Evolutionary conservation across 108 stramenopile species (phyloP), one percentile per base, ranked within the genome.

Genomic region (Stephanodiscus triporus): DNA sequence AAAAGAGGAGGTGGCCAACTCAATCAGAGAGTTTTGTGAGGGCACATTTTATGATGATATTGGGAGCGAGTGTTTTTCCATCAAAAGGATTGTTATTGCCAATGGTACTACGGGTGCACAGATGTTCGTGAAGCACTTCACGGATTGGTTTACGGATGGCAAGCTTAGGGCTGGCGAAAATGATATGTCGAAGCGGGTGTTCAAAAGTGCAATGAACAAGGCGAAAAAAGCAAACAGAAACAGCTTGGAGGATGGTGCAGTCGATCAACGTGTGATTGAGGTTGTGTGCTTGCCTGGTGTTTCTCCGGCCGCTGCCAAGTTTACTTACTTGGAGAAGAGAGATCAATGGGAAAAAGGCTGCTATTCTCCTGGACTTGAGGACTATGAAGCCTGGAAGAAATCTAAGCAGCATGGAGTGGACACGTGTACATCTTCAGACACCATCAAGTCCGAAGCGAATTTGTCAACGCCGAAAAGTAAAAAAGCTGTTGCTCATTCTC

Each of bases 231-330:
- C 50, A 29, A 54, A 66, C 17, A 56, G 34, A 4, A 54, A 63
- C 10, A 68, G 19, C 27, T 17, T 7, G 16, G 47, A 63, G 17
- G 57, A 72, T 32, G 45, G 53, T 30, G 47, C 32, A n/a, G 1
- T 6, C 14, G 16, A n/a, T 61, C 20, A 61, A 37, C 60, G 16
- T 20, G 42, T 36, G 19, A 81, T 81, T 71, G 47, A 72, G 34
- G 80, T 81, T 40, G 65, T 82, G 26, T 82, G 80, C 37, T 75
- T 91, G 53, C 75, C 83, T 14, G 86, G 88, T 16, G 65, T 90
- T 40, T 85, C 84, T 65, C 93, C 93, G 0, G 90, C 90, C 8
- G 93, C 93, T 13, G 87, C 90, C n/a, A 75, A 47, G 13, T 86
- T 73, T 19, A 83, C 77, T 0, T 94, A 94, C 57, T 71, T 63